Base-by-base conservation (phyloP, 352 stramenopile species). In the Phytophthora cajani region DNA sequence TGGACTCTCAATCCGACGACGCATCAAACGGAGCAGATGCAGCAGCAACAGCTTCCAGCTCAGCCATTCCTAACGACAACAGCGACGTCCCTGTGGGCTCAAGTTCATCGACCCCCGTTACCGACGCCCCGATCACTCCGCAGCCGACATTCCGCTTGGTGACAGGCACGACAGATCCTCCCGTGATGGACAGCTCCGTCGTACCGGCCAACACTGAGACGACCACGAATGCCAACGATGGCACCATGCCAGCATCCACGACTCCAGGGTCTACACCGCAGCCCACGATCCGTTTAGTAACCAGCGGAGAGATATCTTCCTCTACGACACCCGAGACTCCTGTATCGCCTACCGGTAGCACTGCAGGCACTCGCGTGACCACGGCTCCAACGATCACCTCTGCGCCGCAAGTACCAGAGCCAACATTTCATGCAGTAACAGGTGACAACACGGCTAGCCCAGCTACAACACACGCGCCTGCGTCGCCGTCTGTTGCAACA, bases 231-330 rank as follows among this genome's bases (percentile, higher is more conserved):
- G 19, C 4, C 50, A 57, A 57, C 14, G 27, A 14, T 11, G 25
- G 2, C 11, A 40, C 11, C 2, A 33, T 36, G 6, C 14, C 50
- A 33, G 50, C 12, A 27, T 8, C 25, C 11, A 57, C 50, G 16
- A 25, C 50, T 47, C 12, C 40, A n/a, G 40, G 14, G 19, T 57
- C 51, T n/a, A 59, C 53, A 32, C 32, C 53, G 27, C 30, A 59
- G 53, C 53, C 53, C 17, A 59, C 27, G 32, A 3, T 59, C 21
- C 53, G 53, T 59, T 59, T 59, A 46, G 53, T 46, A 9, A 59
- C 53, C 5, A 46, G 32, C 46, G 32, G 32, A 10, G 7, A 2
- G 17, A 42, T 40, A 23, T 14, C 27, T 58, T 23, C 52, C 5
- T 42, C 36, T 8, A 33, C 16, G 17, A 23, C 51, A 30, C 17